A percentile compares a stretch with the other conserved stretches of the same genome.
Evolutionary conservation across 345 rosid genomes (phyloP).

Genomic region (Schrenkiella parvula): DNA sequence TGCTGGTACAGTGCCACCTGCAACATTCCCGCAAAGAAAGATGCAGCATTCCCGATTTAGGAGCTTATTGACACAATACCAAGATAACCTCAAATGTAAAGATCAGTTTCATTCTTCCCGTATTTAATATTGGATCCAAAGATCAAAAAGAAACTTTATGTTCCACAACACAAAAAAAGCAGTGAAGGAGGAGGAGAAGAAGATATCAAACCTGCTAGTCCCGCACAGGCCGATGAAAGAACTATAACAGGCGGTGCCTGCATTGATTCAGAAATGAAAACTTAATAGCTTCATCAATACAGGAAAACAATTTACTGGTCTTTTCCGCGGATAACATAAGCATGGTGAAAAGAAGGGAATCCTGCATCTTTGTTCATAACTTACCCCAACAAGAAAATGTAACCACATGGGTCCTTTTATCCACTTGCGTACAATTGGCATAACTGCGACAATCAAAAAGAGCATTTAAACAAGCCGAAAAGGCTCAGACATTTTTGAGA

Average conservation of each 20-base stretch:
- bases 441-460: constrained; percentile 45
- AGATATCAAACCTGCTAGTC: constrained; percentile 61
- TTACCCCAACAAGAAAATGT: constrained; percentile 92
- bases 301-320: background rate
- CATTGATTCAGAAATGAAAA: constrained; percentile 18
- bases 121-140: background rate
- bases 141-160: background rate
- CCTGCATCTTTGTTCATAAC: constrained; percentile 24
- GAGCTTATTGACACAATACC: constrained; percentile 2
- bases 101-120: background rate
- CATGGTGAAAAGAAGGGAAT: background rate
- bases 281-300: background rate
- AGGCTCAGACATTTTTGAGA: background rate
- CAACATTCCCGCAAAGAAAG: constrained; percentile 10
- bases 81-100: background rate
- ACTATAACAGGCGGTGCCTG: constrained; percentile 96
- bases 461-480: background rate
- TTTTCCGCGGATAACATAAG: background rate
- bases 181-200: background rate
- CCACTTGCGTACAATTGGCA: constrained; percentile 70
- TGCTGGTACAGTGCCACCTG: constrained; percentile 88
- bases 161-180: background rate
- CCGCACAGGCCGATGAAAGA: constrained; percentile 89
- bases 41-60: background rate
- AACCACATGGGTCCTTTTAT: constrained; percentile 93